Evolutionary conservation across 164 flowering plant species (phyloP).

Genomic region (Piper betle): DNA sequence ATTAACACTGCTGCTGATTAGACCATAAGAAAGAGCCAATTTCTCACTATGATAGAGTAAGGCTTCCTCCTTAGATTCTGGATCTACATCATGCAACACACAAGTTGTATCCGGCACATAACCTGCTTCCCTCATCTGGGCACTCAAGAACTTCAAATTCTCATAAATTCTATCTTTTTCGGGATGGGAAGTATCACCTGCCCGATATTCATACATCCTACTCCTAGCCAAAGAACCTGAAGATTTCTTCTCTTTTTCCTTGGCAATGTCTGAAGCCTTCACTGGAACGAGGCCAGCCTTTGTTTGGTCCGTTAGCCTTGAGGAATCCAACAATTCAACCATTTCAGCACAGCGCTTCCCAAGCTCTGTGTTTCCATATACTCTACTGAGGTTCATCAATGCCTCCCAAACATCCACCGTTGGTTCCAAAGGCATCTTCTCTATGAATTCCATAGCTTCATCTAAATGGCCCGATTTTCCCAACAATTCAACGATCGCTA

Average conservation of each 20-base stretch:
- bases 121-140: conserved; percentile 36
- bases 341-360: conserved; percentile 57
- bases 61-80: conserved; percentile 44
- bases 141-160: conserved; percentile 19
- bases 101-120: conserved; percentile 41
- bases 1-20: conserved; percentile 37
- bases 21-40: conserved; percentile 42
- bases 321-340: conserved; percentile 39
- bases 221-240: conserved; percentile 21
- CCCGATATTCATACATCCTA: conserved; percentile 42
- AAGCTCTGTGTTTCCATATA: conserved; percentile 50
- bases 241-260: conserved; percentile 38
- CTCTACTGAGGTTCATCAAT: conserved; percentile 48
- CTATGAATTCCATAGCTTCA: conserved; percentile 64
- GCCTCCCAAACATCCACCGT: conserved; percentile 53
- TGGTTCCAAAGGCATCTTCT: conserved; percentile 55
- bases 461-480: conserved; percentile 49
- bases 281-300: conserved; percentile 46
- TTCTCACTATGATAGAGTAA: conserved; percentile 41
- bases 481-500: conserved; percentile 51
- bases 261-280: conserved; percentile 29
- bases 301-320: conserved; percentile 38
- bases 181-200: conserved; percentile 53
- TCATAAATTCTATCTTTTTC: conserved; percentile 24
- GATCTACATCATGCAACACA: conserved; percentile 46